phyloP scores from a whole-genome alignment of 2,329 filamentous ascomycete species.

The Monosporascus cannonballus region DNA sequence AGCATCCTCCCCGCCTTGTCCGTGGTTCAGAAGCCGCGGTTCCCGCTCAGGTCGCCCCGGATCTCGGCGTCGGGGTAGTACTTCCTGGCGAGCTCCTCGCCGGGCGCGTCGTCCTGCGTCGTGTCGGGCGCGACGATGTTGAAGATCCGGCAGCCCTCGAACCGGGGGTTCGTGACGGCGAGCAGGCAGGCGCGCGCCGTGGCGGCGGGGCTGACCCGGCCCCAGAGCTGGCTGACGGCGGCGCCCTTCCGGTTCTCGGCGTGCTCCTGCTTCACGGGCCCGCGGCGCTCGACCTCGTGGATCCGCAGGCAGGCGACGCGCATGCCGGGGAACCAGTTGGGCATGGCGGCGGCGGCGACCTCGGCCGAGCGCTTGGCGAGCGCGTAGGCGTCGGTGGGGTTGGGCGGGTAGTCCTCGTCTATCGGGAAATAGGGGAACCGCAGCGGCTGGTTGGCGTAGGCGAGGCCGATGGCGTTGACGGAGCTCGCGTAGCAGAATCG shows the following conservation, averaged over 20 bases:
- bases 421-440: conserved; percentile 31
- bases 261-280: conserved; percentile 26
- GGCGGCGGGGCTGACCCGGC: conserved; percentile 28
- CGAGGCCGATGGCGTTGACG: conserved; percentile 32
- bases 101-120: conserved; percentile 16
- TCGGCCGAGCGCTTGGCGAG: conserved; percentile 31
- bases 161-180: conserved; percentile 24
- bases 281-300: conserved; percentile 27
- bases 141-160: conserved; percentile 28
- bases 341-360: conserved; percentile 26
- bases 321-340: conserved; percentile 30
- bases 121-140: conserved; percentile 28
- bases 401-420: conserved; percentile 27
- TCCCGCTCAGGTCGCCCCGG: conserved; percentile 14
- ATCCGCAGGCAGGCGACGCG: conserved; percentile 31
- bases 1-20: conserved; percentile 13
- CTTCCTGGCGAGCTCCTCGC: conserved; percentile 16
- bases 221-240: conserved; percentile 30
- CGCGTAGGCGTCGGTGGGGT: conserved; percentile 29
- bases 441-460: conserved; percentile 27
- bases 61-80: conserved; percentile 21
- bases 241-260: conserved; percentile 25
- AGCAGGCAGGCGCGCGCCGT: conserved; percentile 29
- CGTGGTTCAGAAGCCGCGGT: conserved; percentile 18
- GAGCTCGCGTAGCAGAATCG: conserved; percentile 23